Evolutionary conservation across 1,139 yeast species (phyloP).

Genomic region (Geotrichum macrosporum): DNA sequence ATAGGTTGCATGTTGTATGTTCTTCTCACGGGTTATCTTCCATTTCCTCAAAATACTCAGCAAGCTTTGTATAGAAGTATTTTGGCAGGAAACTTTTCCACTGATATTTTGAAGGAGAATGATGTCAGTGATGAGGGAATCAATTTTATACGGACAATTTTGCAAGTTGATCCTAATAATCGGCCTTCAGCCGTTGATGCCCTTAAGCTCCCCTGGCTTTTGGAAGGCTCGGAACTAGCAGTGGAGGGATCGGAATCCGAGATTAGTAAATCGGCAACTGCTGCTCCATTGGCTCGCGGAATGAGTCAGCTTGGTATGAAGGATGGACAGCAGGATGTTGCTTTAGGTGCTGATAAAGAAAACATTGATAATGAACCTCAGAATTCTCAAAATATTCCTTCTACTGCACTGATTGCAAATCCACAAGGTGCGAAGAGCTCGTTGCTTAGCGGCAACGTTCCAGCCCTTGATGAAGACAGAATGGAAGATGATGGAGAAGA

Average conservation of each 20-base stretch:
- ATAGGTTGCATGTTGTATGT: constrained; percentile 90
- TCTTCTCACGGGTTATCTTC: constrained; percentile 82
- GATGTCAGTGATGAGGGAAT: constrained; percentile 61
- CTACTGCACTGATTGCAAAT: constrained; percentile 5
- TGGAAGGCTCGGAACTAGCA: constrained; percentile 27
- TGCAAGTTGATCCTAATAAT: constrained; percentile 68
- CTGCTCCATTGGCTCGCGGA: constrained; percentile 8
- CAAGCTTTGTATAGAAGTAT: constrained; percentile 77
- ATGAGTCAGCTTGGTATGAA: constrained; percentile 2
- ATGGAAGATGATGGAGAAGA: constrained; percentile 17
- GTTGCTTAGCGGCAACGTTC: constrained; percentile 2
- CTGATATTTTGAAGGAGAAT: constrained; percentile 66
- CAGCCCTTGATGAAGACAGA: constrained; percentile 7
- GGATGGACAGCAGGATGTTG: background rate
- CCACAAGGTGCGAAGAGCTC: constrained; percentile 4
- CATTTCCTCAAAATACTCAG: constrained; percentile 90
- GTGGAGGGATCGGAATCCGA: constrained; percentile 26
- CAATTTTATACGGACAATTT: constrained; percentile 60
- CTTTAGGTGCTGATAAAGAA: background rate
- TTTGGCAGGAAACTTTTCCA: constrained; percentile 71
- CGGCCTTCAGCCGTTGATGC: constrained; percentile 73
- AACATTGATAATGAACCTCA: background rate
- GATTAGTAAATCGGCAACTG: background rate
- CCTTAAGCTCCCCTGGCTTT: constrained; percentile 67
- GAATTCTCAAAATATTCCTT: background rate